These are phyloP conservation scores for Auriscalpium microsporum DNA, from an alignment of 768 basidiomycete species.

Conservation along the genomic window DNA sequence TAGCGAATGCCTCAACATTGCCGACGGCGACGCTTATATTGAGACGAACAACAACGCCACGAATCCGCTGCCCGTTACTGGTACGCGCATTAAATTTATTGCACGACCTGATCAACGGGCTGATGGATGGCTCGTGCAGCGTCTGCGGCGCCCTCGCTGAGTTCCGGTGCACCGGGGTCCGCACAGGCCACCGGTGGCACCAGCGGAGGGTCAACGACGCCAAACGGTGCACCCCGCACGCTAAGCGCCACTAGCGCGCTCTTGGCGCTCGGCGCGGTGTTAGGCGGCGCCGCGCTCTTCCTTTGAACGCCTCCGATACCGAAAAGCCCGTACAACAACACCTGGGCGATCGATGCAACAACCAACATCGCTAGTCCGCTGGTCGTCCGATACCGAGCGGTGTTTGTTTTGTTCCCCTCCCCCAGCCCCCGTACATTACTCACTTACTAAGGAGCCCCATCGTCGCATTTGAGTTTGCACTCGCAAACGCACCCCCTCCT, in stretches of 20 bases:
- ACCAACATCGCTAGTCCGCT: no score
- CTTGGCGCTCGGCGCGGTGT: neutral
- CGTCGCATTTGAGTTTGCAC: no score
- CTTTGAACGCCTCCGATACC: neutral
- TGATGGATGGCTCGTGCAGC: neutral
- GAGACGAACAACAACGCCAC: constrained; percentile 72
- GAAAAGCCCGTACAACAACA: no score
- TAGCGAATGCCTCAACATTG: constrained; percentile 53
- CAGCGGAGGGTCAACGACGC: neutral
- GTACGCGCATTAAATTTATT: neutral
- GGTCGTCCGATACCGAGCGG: no score
- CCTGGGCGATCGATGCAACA: no score
- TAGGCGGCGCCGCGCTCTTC: neutral
- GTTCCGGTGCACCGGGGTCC: constrained; percentile 28
- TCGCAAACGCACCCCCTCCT: no score
- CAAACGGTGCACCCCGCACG: neutral
- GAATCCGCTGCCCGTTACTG: constrained; percentile 37
- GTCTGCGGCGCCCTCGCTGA: constrained; percentile 14
- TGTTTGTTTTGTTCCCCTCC: no score
- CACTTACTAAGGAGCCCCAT: no score
- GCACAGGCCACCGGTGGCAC: constrained; percentile 17
- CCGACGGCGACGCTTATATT: constrained; percentile 60
- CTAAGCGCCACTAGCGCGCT: neutral
- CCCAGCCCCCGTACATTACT: no score
- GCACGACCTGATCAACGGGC: neutral